Base-by-base conservation (phyloP, 345 rosid species). In the Lepidium aucheri region DNA sequence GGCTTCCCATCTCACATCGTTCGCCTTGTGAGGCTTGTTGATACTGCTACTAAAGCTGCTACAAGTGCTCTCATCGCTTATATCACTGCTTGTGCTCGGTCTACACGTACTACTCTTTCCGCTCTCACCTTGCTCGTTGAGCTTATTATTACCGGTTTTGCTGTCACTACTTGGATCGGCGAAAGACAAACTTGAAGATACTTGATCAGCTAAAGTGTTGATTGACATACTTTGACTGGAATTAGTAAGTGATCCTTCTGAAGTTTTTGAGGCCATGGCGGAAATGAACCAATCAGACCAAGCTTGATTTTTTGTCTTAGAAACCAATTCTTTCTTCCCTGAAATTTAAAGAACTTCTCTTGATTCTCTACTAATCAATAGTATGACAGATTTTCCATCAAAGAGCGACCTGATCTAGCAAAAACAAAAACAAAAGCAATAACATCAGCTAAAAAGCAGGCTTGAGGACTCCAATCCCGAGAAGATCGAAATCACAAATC, bases 1-100 rank as follows among this genome's bases (percentile, higher is more conserved):
- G 0, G 91, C 94, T 76, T 90, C 90, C 96, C 94, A 90, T 32
- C 83, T 71, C 33, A 76, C 62, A 78, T 89, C 94, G 12, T 87
- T 89, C 16, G 86, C 89, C 76, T 89, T 85, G 72, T 89, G 91
- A 67, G 94, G 96, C 65, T 83, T 86, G 78, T 80, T 83, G 68
- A 86, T 56, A 43, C 91, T 79, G 65, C 91, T 79, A 74, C 86
- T 87, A 33, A 89, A 81, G 87, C 91, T 89, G 77, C 96, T 84
- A 57, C 91, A 84, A 16, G 81, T 82, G 56, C 96, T 84, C 71
- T 85, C 94, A 45, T 89, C 96, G 17, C 96, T 87, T 44, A 87
- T 75, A 63, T 87, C 93, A 54, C 87, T 89, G 83, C 96, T 78
- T 9, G 88, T 82, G 73, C 91, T 81, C 43, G 85, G 85, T 80